These are phyloP conservation scores for Amphibolis antarctica DNA, from an alignment of 106 monocot species.

Conservation along the genomic window DNA sequence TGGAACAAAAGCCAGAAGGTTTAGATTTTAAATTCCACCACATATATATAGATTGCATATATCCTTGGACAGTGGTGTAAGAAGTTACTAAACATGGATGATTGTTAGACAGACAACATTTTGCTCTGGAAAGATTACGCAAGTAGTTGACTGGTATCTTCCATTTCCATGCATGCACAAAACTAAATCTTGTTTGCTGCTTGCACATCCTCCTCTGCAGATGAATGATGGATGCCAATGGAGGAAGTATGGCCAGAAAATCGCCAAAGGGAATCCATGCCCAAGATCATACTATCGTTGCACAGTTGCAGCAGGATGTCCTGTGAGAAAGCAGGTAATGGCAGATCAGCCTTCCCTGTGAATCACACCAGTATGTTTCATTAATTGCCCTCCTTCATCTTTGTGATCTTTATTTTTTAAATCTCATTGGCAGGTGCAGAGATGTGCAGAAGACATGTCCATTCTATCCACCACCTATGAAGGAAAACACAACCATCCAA, in stretches of 20 bases:
- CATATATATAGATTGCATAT: no score
- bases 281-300: conserved; percentile 81
- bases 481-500: conserved; percentile 59
- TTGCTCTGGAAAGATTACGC: no score
- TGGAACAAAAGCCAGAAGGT: no score
- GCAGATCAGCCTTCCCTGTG: no score
- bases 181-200: background rate
- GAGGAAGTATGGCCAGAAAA: conserved; percentile 91
- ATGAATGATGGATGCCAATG: conserved; percentile 92
- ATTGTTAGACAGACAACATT: no score
- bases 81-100: no score
- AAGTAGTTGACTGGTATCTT: no score
- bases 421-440: conserved; percentile 31
- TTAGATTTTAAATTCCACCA: no score
- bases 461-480: conserved; percentile 53
- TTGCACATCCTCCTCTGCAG: conserved; percentile 4
- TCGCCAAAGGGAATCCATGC: conserved; percentile 87
- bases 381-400: no score
- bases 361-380: no score
- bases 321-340: conserved; percentile 85
- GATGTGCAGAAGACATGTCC: conserved; percentile 56
- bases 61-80: no score
- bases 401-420: background rate
- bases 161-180: background rate
- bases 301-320: conserved; percentile 60